phyloP scores from a whole-genome alignment of 495 filamentous ascomycete genomes.

The Cladorrhinum samala region DNA sequence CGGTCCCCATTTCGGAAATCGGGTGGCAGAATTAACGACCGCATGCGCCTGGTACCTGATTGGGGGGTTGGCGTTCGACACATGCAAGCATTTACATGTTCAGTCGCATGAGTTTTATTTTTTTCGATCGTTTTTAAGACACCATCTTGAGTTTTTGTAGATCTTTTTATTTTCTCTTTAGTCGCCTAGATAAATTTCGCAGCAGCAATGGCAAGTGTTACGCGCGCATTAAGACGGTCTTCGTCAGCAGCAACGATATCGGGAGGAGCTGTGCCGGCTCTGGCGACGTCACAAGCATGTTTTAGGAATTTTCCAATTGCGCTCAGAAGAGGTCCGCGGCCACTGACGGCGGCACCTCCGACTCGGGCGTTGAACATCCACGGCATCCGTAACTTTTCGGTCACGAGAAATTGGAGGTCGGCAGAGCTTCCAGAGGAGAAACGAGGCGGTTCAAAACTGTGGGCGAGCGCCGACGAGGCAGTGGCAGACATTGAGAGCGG shows the following conservation, averaged over 20 bases:
- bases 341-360: not conserved
- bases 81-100: too few relatives aligned
- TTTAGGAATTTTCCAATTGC: not conserved
- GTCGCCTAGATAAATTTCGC: too few relatives aligned
- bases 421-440: constrained; percentile 23
- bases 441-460: constrained; percentile 47
- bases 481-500: constrained; percentile 54
- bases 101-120: too few relatives aligned
- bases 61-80: not conserved
- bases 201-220: constrained; percentile 2
- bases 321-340: not conserved
- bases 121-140: too few relatives aligned
- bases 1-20: not conserved
- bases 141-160: too few relatives aligned
- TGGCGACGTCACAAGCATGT: not conserved
- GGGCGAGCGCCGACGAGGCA: constrained; percentile 52
- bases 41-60: not conserved
- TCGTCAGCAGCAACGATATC: not conserved
- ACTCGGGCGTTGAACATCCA: not conserved
- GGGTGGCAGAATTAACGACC: not conserved
- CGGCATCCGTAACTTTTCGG: constrained; percentile 13
- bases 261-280: not conserved
- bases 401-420: constrained; percentile 15
- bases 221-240: not conserved
- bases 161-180: not conserved